Evolutionary conservation across 805 yeast species (phyloP), one percentile per base, ranked within the genome.

Genomic region (Saccharomycopsis selenospora): DNA sequence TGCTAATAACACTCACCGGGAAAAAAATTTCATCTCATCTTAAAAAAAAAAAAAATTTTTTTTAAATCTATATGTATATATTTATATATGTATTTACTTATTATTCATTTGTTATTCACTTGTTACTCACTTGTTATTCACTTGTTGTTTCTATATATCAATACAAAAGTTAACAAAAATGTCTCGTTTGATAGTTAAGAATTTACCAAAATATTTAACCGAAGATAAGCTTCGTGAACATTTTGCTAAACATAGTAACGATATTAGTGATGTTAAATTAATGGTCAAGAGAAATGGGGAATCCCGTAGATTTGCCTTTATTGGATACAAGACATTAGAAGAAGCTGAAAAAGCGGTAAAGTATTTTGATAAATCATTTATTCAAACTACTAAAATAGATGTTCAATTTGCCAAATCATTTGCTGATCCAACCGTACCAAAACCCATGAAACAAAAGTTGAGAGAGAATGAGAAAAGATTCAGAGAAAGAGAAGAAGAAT

Each of bases 241-340:
- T 56, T 85, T 85, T 58, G 62, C 42, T 5, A 49, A 49, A 30
- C 44, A 45, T 66, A 24, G 53, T 58, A 43, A 55, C 7, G 70
- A 73, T 45, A 87, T 90, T 25, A 86, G 97, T 0, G 99, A 93
- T 73, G 90, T 87, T 33, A 88, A 85, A 64, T 71, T 93, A 30
- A 76, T 89, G 76, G 82, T 77, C 58, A 86, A 83, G 55, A 73
- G 83, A 56, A 79, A 77, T 56, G 99, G 99, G 23, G 84, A 82
- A 59, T 85, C 95, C 7, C 78, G 99, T 65, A 73, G 95, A 57
- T 93, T 93, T 71, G 98, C 96, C 4, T 93, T 93, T 59, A 71
- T 93, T 45, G 99, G 99, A 1, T 93, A 76, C 64, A 82, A 79
- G 58, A 71, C 79, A n/a, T 70, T 66, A 17, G 72, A 67, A 10